phyloP scores from a whole-genome alignment of 768 basidiomycete genomes.

The Macrocybe gigantea region DNA sequence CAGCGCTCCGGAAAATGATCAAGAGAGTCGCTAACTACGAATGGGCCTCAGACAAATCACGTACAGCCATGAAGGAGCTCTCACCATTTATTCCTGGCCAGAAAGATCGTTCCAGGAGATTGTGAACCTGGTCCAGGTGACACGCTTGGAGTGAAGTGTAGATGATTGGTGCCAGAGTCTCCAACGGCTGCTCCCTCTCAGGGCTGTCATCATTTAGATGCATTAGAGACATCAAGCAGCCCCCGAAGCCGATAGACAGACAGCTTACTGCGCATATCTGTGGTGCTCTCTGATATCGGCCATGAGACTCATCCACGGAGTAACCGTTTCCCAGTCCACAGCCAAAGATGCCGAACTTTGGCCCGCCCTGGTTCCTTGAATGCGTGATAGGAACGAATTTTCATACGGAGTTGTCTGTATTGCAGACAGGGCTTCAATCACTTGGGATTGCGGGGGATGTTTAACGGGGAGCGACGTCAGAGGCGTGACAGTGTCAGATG shows the following conservation, averaged over 20 bases:
- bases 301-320: conserved; percentile 78
- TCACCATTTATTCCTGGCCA: conserved; percentile 76
- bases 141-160: conserved; percentile 53
- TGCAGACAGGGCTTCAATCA: conserved; percentile 45
- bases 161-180: conserved; percentile 46
- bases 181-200: conserved; percentile 37
- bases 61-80: conserved; percentile 5
- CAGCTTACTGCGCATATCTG: conserved; percentile 6
- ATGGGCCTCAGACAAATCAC: neutral
- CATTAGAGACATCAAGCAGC: conserved; percentile 1
- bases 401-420: conserved; percentile 62
- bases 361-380: conserved; percentile 37
- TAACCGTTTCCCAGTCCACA: conserved; percentile 65
- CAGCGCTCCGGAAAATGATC: conserved; percentile 64
- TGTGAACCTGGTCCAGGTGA: conserved; percentile 69
- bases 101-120: conserved; percentile 59
- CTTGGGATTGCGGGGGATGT: conserved; percentile 22
- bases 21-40: conserved; percentile 63
- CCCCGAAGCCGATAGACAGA: conserved; percentile 48
- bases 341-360: conserved; percentile 38
- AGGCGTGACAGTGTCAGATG: conserved; percentile 26
- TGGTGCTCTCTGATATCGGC: conserved; percentile 65
- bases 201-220: conserved; percentile 35
- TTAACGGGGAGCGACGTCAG: conserved; percentile 20
- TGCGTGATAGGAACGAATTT: conserved; percentile 60